Evolutionary conservation across 192 early-diverging fungal genomes (phyloP), one percentile per base, ranked within the genome.

Genomic region (Umbelopsis sp.): DNA sequence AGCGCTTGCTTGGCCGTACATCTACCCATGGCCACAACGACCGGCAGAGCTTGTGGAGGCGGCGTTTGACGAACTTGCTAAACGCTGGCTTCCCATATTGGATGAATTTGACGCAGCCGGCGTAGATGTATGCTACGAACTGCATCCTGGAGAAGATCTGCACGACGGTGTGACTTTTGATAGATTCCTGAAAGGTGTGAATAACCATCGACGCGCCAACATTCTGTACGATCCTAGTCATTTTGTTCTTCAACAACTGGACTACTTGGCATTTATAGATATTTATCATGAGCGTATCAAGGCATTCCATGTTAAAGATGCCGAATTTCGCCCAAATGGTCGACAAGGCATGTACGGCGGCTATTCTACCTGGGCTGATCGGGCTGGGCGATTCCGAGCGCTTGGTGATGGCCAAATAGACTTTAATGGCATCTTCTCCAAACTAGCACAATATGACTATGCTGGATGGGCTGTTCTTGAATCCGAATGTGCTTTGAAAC

Each of bases 131-230:
- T 61, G 55, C 33, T 61, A 61, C 16, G 55, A 61, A 35, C 55
- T 61, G 25, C 55, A 61, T 61, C 55, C 55, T n/a, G 55, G 55
- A 61, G 55, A 61, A 61, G 55, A 61, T 35, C 55, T 61, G 1
- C 55, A 61, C 25, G 55, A 61, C 33, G 55, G 55, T 61, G 55
- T 61, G 4, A 61, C 55, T 3, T 61, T 61, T 18, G 55, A 61
- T 16, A 25, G 55, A 25, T 61, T 61, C n/a, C n/a, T 61, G 12
- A 18, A 61, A 35, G 55, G 16, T 27, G 55, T 61, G 12, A 25
- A 61, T 27, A n/a, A 27, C 33, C 55, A 61, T n/a, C 30, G 12
- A 1, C 55, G 55, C 10, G 55, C 55, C 11, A 61, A 61, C n/a
- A 61, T 61, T 1, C 55, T 61, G 15, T 61, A 35, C 27, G 55